A percentile compares a stretch with the other conserved stretches of the same genome.
Conservation (phyloP, 306 rosid species). For the Coriaria nepalensis region DNA sequence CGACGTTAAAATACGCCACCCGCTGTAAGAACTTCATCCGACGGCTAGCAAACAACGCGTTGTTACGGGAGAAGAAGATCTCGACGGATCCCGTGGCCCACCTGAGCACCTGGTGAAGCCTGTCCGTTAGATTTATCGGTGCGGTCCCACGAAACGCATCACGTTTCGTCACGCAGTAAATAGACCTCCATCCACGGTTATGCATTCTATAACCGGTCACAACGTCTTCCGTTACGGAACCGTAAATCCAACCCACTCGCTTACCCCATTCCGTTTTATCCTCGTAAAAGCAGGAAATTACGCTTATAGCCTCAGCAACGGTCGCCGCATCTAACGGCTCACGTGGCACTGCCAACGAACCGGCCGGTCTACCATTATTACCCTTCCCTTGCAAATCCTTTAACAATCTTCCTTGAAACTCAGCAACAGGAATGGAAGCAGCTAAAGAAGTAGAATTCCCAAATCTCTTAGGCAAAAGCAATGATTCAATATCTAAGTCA, state of each 20-base stretch:
- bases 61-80: slow-evolving; percentile 73
- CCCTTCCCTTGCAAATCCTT: slow-evolving; percentile 51
- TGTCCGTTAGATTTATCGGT: slow-evolving; percentile 69
- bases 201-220: slow-evolving; percentile 87
- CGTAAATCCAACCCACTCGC: slow-evolving; percentile 84
- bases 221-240: slow-evolving; percentile 90
- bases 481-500: slow-evolving; percentile 69
- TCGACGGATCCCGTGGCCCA: slow-evolving; percentile 92
- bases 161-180: slow-evolving; percentile 67
- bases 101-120: slow-evolving; percentile 76
- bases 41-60: slow-evolving; percentile 55
- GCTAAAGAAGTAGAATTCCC: slow-evolving; percentile 61
- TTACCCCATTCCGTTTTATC: slow-evolving; percentile 88
- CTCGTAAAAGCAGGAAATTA: slow-evolving; percentile 70
- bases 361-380: slow-evolving; percentile 59
- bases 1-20: slow-evolving; percentile 81
- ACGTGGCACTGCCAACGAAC: slow-evolving; percentile 68
- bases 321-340: slow-evolving; percentile 77
- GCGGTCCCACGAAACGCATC: slow-evolving; percentile 82
- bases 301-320: slow-evolving; percentile 80
- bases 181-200: slow-evolving; percentile 82
- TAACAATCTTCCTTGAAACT: slow-evolving; percentile 69
- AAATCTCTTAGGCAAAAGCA: slow-evolving; percentile 65
- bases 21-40: slow-evolving; percentile 72
- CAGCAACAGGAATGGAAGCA: slow-evolving; percentile 75